Base-by-base conservation (phyloP, 306 rosid species). In the Cucurbita maxima region DNA sequence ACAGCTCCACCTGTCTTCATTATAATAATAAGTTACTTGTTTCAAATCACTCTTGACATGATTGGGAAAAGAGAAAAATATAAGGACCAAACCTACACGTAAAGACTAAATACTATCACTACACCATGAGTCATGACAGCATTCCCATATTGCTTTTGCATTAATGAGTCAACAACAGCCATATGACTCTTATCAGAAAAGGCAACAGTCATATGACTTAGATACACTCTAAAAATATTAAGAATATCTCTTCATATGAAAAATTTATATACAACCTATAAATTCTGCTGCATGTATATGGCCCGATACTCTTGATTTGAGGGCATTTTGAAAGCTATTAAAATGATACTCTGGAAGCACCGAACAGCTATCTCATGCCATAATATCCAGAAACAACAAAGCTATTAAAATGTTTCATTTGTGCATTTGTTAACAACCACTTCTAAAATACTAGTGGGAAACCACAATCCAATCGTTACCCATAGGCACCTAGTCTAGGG, bases 1-100 rank as follows among this genome's bases (percentile, higher is more conserved):
- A 89, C 58, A 18, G 83, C 82, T 71, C 97, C 97, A 63, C 79
- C 85, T 38, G 81, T 88, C 98, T 93, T 76, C 73, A 88, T 59
- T 76, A 69, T 12, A 43, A 76, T 58, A 41, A 64, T 63, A 72
- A 44, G 51, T 25, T 45, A 5, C 8, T 48, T 70, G 30, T 50
- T 54, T 80, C 71, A 58, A 52, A 63, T 69, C 68, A 53, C 74
- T 37, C n/a, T 56, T 61, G 58, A 5, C 50, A 58, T 13, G 40
- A 52, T 45, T 4, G 7, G 36, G 8, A 80, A 71, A 53, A 10
- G 12, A 22, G 9, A 30, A 68, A 68, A 47, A 47, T 47, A 8
- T 48, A 47, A 13, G 73, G 12, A 44, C 13, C 57, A 47, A 45
- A 45, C 15, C 19, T 11, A 47, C 56, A 47, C 40, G 13, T 3